Evolutionary conservation across 2,329 filamentous ascomycete species (phyloP).

Genomic region (Colletotrichum sojae): DNA sequence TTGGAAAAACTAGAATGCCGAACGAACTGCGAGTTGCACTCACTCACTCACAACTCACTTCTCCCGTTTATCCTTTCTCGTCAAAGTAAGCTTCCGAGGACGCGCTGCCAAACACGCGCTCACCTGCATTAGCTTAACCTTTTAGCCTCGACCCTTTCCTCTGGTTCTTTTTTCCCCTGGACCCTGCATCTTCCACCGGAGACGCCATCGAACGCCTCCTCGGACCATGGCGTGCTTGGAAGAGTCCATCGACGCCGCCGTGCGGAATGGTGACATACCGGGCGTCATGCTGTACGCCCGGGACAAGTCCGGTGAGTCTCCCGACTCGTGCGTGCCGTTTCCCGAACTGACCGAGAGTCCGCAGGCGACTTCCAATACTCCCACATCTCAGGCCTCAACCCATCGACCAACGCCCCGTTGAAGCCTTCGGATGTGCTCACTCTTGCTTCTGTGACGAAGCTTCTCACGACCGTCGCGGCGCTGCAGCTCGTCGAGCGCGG

Average conservation of each 20-base stretch:
- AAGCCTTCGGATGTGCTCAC: conserved; percentile 53
- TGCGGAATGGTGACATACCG: conserved; percentile 32
- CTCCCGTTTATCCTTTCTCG: not conserved
- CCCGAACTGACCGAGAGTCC: not conserved
- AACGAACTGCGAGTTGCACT: not conserved
- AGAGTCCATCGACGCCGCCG: conserved; percentile 24
- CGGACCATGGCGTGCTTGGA: conserved; percentile 34
- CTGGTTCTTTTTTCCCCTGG: no score
- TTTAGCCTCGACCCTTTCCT: no score
- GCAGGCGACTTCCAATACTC: conserved; percentile 31
- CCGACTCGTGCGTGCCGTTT: no score
- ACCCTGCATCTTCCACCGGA: not conserved
- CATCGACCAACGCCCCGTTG: conserved; percentile 49
- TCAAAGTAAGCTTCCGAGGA: not conserved
- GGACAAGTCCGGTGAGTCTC: conserved; percentile 33
- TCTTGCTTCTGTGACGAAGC: conserved; percentile 57
- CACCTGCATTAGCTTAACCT: no score
- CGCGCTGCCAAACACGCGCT: no score
- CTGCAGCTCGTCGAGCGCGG: conserved; percentile 70
- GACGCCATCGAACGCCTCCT: no score
- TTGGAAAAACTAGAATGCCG: not conserved
- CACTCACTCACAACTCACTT: not conserved
- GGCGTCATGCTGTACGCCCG: conserved; percentile 36
- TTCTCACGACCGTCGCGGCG: conserved; percentile 66
- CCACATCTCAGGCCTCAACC: conserved; percentile 23